Evolutionary conservation across 106 monocot genomes (phyloP).

Genomic region (Apostasia shenzhenica): DNA sequence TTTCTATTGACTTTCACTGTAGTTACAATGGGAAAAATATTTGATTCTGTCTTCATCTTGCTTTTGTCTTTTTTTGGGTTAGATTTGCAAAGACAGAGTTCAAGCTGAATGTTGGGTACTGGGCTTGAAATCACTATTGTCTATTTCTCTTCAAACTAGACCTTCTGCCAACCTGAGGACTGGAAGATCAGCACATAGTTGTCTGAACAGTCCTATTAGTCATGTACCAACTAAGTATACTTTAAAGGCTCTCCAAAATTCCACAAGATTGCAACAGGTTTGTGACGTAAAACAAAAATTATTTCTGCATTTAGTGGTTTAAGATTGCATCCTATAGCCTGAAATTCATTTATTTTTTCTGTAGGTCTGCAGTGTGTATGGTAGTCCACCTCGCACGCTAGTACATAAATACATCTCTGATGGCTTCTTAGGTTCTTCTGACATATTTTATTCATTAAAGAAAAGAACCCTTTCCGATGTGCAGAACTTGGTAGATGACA

Average conservation of each 20-base stretch:
- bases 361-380: constrained; percentile 36
- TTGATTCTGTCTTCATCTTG: neutral
- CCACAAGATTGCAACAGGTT: constrained; percentile 27
- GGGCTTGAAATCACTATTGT: constrained; percentile 48
- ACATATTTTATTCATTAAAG: constrained; percentile 30
- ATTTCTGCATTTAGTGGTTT: neutral
- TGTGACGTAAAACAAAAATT: neutral
- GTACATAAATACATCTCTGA: constrained; percentile 26
- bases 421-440: constrained; percentile 23
- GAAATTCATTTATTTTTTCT: constrained; percentile 1
- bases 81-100: constrained; percentile 86
- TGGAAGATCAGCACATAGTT: constrained; percentile 31
- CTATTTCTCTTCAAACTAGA: constrained; percentile 25
- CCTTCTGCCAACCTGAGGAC: constrained; percentile 23
- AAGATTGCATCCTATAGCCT: neutral
- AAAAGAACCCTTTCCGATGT: constrained; percentile 34
- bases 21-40: neutral
- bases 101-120: constrained; percentile 73
- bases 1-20: no score
- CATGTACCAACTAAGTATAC: constrained; percentile 32
- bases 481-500: constrained; percentile 34
- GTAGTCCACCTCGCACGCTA: constrained; percentile 27
- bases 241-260: constrained; percentile 16
- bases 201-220: constrained; percentile 32
- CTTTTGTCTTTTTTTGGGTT: neutral